Evolutionary conservation across 2,329 filamentous ascomycete species (phyloP).

Genomic region (Beauveria bassiana): DNA sequence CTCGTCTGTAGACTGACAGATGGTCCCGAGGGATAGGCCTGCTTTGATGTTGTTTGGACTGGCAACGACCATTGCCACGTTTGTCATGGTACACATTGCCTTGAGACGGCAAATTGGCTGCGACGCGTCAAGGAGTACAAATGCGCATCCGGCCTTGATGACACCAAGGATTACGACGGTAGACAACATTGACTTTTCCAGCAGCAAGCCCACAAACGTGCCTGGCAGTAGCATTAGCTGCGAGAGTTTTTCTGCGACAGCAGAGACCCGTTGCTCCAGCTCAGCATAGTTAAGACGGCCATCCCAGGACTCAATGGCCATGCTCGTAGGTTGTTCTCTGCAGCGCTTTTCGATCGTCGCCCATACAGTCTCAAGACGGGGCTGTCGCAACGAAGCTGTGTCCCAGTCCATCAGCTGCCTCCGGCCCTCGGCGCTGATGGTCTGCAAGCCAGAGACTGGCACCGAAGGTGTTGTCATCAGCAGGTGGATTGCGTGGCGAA

Average conservation of each 20-base stretch:
- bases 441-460: not conserved
- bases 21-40: not conserved
- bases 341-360: not conserved
- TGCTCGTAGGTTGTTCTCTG: not conserved
- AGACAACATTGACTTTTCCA: slow-evolving; percentile 22
- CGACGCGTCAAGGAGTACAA: slow-evolving; percentile 19
- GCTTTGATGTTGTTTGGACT: not conserved
- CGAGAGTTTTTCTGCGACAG: slow-evolving; percentile 14
- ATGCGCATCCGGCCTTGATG: slow-evolving; percentile 23
- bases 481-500: not conserved
- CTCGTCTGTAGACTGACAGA: not conserved
- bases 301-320: slow-evolving; percentile 20
- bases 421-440: not conserved
- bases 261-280: slow-evolving; percentile 16
- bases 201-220: slow-evolving; percentile 19
- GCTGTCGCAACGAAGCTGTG: not conserved
- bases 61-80: not conserved
- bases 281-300: slow-evolving; percentile 18
- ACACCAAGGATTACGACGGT: slow-evolving; percentile 20
- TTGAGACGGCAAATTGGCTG: slow-evolving; percentile 16
- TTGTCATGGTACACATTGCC: slow-evolving; percentile 2
- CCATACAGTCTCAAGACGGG: not conserved
- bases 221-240: not conserved
- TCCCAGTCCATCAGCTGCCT: not conserved
- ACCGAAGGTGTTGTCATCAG: not conserved